phyloP scores from a whole-genome alignment of 176 grass and related monocot genomes.

The Cymbopogon citratus region DNA sequence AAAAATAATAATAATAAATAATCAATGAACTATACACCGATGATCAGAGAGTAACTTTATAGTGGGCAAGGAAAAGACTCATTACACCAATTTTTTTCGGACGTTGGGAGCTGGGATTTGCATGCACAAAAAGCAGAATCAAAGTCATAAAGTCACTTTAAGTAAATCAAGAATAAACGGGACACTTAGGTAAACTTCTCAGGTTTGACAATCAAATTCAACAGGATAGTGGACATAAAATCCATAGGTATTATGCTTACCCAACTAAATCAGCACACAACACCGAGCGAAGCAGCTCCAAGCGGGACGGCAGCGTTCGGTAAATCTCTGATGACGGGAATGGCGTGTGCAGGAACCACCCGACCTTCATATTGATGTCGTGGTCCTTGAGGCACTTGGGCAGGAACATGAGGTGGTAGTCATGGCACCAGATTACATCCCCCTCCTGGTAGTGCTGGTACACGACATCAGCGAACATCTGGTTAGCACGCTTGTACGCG shows the following conservation, averaged over 20 bases:
- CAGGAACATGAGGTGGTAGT: conserved; percentile 99
- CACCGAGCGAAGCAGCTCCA: conserved; percentile 85
- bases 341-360: conserved; percentile 99
- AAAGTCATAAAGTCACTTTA: conserved; percentile 18
- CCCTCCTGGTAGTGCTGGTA: conserved; percentile 97
- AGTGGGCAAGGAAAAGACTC: conserved; percentile 21
- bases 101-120: background rate
- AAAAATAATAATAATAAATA: no score
- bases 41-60: background rate
- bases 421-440: conserved; percentile 99
- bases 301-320: conserved; percentile 84
- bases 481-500: conserved; percentile 93
- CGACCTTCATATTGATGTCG: conserved; percentile 97
- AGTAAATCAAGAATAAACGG: conserved; percentile 19
- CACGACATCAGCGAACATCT: conserved; percentile 99
- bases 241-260: conserved; percentile 42
- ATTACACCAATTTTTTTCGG: background rate
- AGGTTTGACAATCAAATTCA: conserved; percentile 14
- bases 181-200: background rate
- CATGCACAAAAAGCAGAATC: background rate
- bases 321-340: conserved; percentile 98
- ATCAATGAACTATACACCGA: background rate
- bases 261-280: conserved; percentile 97
- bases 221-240: conserved; percentile 4
- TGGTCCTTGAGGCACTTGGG: conserved; percentile 94